Conservation (phyloP, 163 green algal genomes). For the Scenedesmus sp. region DNA sequence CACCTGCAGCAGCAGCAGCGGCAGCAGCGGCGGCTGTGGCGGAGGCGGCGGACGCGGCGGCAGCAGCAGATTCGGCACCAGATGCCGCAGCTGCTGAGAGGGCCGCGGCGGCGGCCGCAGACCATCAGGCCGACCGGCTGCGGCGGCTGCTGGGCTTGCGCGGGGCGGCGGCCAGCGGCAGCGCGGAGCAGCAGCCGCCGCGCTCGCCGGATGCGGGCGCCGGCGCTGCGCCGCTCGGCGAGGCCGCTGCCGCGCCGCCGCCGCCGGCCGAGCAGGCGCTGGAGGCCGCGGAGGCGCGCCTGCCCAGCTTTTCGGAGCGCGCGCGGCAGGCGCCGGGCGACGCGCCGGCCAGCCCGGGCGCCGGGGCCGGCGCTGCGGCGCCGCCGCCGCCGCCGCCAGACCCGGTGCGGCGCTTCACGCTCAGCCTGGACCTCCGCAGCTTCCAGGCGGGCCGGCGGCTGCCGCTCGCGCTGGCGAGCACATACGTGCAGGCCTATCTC, state of each 20-base stretch:
- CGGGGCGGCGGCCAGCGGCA: too few relatives aligned
- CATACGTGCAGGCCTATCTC: constrained; percentile 62
- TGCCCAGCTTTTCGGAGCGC: constrained; percentile 30
- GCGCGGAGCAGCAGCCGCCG: too few relatives aligned
- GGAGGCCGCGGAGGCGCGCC: constrained; percentile 13
- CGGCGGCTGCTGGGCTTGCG: background rate
- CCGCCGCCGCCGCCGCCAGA: constrained; percentile 25
- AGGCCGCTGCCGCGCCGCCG: too few relatives aligned
- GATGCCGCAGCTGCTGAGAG: background rate
- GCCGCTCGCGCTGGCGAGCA: constrained; percentile 59
- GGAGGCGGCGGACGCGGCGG: background rate
- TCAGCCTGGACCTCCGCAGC: constrained; percentile 64
- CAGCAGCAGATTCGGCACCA: constrained; percentile 37
- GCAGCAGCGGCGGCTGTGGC: background rate
- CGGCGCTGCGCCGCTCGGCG: too few relatives aligned
- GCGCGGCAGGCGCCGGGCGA: background rate
- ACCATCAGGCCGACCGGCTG: background rate
- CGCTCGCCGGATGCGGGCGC: too few relatives aligned
- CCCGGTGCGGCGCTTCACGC: constrained; percentile 57
- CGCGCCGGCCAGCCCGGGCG: constrained; percentile 8
- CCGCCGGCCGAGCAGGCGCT: too few relatives aligned
- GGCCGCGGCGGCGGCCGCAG: constrained; percentile 10
- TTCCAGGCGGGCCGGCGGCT: constrained; percentile 63
- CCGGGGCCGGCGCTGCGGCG: constrained; percentile 26
- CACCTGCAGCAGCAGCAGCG: constrained; percentile 10